phyloP scores from a whole-genome alignment of 192 early-diverging fungal genomes.

The Umbelopsis ramanniana region DNA sequence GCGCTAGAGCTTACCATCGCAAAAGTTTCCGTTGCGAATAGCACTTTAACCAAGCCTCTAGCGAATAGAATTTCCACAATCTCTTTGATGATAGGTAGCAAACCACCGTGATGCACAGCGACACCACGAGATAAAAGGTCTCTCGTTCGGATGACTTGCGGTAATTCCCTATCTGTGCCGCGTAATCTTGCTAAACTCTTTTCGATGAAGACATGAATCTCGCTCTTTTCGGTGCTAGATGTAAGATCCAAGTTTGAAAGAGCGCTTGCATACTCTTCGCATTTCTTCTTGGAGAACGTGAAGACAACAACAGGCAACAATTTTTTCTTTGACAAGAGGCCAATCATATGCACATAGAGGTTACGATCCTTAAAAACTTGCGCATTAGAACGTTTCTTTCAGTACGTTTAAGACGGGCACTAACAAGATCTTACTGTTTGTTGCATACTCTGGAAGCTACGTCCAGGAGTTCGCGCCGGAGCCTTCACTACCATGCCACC shows the following conservation, averaged over 20 bases:
- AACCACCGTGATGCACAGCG: conserved; percentile 96
- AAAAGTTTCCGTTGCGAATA: conserved; percentile 99
- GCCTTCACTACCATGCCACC: conserved; percentile 47
- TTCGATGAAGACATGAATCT: conserved; percentile 89
- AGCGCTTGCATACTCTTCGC: conserved; percentile 86
- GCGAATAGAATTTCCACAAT: conserved; percentile 97
- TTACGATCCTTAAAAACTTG: conserved; percentile 63
- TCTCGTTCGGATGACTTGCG: conserved; percentile 86
- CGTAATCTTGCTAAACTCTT: conserved; percentile 79
- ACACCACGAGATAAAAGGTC: conserved; percentile 90
- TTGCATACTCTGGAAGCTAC: conserved; percentile 30
- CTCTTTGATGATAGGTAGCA: conserved; percentile 98
- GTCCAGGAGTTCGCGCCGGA: conserved; percentile 35
- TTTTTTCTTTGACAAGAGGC: conserved; percentile 70
- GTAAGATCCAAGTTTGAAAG: conserved; percentile 85
- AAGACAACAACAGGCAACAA: conserved; percentile 93
- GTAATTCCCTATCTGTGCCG: conserved; percentile 82
- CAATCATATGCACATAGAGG: conserved; percentile 82
- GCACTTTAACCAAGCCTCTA: conserved; percentile 83
- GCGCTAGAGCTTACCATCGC: conserved; percentile 71
- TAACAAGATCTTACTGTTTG: conserved; percentile 41
- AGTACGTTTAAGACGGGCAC: conserved; percentile 23
- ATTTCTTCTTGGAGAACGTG: conserved; percentile 93
- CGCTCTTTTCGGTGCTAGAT: conserved; percentile 74
- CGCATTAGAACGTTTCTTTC: neutral